phyloP scores from a whole-genome alignment of 1,139 yeast genomes.

The Spathaspora sp. region DNA sequence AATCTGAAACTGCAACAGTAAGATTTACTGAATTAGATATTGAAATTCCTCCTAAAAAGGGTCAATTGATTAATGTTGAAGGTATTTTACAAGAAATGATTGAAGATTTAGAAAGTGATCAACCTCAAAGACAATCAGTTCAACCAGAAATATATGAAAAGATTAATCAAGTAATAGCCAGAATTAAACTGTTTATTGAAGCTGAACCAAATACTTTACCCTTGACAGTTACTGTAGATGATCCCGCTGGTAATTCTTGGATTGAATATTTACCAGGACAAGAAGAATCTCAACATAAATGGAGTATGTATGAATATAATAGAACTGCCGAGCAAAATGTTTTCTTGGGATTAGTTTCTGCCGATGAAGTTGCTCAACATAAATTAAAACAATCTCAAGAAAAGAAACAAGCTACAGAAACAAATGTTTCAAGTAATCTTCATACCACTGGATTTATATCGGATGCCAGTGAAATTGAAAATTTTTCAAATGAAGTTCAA shows the following conservation, averaged over 20 bases:
- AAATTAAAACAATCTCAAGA: slow-evolving; percentile 38
- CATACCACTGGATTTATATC: slow-evolving; percentile 58
- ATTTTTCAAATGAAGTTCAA: slow-evolving; percentile 85
- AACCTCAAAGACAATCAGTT: slow-evolving; percentile 65
- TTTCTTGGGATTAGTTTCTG: slow-evolving; percentile 79
- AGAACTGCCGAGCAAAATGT: slow-evolving; percentile 91
- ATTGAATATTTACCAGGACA: slow-evolving; percentile 88
- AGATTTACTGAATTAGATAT: slow-evolving; percentile 82
- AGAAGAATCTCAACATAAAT: slow-evolving; percentile 66
- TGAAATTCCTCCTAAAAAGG: slow-evolving; percentile 94
- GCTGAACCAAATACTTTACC: slow-evolving; percentile 75
- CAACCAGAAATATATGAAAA: slow-evolving; percentile 78
- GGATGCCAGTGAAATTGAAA: slow-evolving; percentile 79
- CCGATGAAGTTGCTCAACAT: slow-evolving; percentile 67
- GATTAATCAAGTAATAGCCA: slow-evolving; percentile 66
- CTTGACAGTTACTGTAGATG: slow-evolving; percentile 77
- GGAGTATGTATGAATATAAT: slow-evolving; percentile 82
- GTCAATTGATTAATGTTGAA: slow-evolving; percentile 90
- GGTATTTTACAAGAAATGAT: slow-evolving; percentile 83
- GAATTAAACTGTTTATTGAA: slow-evolving; percentile 55
- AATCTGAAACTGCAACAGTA: slow-evolving; percentile 84
- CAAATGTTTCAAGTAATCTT: slow-evolving; percentile 37
- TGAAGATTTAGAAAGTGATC: slow-evolving; percentile 79
- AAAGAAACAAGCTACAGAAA: slow-evolving; percentile 37
- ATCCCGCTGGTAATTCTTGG: slow-evolving; percentile 98